Base-by-base conservation (phyloP, 305 asterid genomes). In the Nicotiana rustica region DNA sequence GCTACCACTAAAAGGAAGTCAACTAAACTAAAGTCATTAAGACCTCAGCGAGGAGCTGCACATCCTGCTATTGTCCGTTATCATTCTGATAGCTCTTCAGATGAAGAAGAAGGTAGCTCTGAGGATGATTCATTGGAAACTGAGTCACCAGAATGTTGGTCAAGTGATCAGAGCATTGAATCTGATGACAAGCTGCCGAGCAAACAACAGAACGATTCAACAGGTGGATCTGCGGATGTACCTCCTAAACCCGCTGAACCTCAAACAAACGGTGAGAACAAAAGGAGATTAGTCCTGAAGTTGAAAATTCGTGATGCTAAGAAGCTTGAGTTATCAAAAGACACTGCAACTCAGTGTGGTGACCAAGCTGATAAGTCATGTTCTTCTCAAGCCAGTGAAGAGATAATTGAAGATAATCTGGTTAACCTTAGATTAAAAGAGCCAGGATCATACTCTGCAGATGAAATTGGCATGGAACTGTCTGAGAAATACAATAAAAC, bases 31-130 rank as follows among this genome's bases (percentile, higher is more conserved):
- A 94, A 90, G 89, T 79, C 93, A 84, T 87, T 65, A 82, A 93
- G 98, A 90, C 90, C 98, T 84, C 97, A 90, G 84, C 91, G 98
- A 82, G 87, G 86, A 86, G 94, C 97, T 15, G 93, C 92, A 77
- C 94, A 90, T 49, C 89, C 89, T 88, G 97, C 94, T 31, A 82
- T 78, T 80, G 92, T 91, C 68, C 85, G 89, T 73, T 91, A 89
- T 85, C 82, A 87, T 65, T 82, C 89, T 19, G 97, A 93, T 89
- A 82, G 88, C 77, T 92, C 94, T 83, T 87, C 92, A 49, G 94
- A 90, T 66, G 94, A 88, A 84, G 97, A 93, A 70, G 92, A 89
- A 75, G 93, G 89, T 81, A 86, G 68, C 80, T 91, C 91, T 55
- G 91, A 84, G 81, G 83, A 86, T 75, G 92, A 89, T 85, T 90